Evolutionary conservation across 2,329 filamentous ascomycete genomes (phyloP).

Genomic region (Aspergillus pseudotamarii): DNA sequence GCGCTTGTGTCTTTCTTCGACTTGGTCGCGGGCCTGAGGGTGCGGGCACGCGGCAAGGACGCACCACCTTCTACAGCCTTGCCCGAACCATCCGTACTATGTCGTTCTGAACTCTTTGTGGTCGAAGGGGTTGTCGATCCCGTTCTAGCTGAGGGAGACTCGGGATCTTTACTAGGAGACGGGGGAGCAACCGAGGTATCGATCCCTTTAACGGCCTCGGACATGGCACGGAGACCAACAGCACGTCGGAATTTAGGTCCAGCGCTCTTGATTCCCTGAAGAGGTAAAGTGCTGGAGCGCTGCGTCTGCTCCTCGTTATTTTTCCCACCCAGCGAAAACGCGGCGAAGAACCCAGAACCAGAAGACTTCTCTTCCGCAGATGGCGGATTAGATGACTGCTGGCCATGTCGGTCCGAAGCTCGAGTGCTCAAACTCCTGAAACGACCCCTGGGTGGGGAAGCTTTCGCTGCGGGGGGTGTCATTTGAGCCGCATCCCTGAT

Average conservation of each 20-base stretch:
- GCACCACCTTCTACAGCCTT: slow-evolving; percentile 52
- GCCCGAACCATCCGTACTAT: slow-evolving; percentile 66
- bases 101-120: slow-evolving; percentile 75
- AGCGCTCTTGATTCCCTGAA: slow-evolving; percentile 59
- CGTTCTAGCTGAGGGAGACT: slow-evolving; percentile 70
- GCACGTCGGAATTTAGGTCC: slow-evolving; percentile 61
- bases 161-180: slow-evolving; percentile 55
- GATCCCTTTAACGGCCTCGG: slow-evolving; percentile 66
- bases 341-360: slow-evolving; percentile 45
- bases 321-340: slow-evolving; percentile 51
- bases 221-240: slow-evolving; percentile 79
- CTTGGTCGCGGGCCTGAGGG: slow-evolving; percentile 57
- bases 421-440: slow-evolving; percentile 66
- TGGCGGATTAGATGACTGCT: slow-evolving; percentile 58
- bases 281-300: slow-evolving; percentile 50
- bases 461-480: slow-evolving; percentile 63
- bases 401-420: slow-evolving; percentile 43
- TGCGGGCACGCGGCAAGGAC: slow-evolving; percentile 55
- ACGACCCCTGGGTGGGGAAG: slow-evolving; percentile 52
- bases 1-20: slow-evolving; percentile 94
- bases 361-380: slow-evolving; percentile 53
- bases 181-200: slow-evolving; percentile 45
- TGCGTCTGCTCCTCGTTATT: slow-evolving; percentile 54
- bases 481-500: slow-evolving; percentile 58
- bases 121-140: slow-evolving; percentile 71